Evolutionary conservation across 2,329 filamentous ascomycete species (phyloP).

Genomic region (Colletotrichum salicis): DNA sequence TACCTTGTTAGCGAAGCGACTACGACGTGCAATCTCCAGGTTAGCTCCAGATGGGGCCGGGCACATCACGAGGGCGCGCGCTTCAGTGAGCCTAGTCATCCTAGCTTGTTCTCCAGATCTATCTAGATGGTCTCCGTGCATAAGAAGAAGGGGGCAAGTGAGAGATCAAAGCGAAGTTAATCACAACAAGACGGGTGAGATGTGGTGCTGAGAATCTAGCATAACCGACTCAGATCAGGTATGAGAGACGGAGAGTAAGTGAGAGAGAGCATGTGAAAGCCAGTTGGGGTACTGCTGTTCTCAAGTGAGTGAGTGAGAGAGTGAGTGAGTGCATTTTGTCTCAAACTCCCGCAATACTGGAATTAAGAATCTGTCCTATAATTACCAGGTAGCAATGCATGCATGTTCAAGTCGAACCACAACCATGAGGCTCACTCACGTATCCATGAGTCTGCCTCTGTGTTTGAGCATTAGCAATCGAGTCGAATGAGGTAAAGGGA

Average conservation of each 20-base stretch:
- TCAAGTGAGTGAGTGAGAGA: neutral
- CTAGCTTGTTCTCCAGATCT: neutral
- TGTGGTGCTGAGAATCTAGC: neutral
- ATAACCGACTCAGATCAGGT: neutral
- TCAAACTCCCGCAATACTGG: slow-evolving; percentile 21
- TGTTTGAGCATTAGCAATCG: neutral
- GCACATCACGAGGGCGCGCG: slow-evolving; percentile 25
- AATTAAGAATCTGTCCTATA: slow-evolving; percentile 20
- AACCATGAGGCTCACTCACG: neutral
- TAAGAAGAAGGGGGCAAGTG: neutral
- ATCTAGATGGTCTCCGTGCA: neutral
- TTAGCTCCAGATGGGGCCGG: slow-evolving; percentile 15
- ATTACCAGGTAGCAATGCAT: neutral
- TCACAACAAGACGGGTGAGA: neutral
- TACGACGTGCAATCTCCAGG: slow-evolving; percentile 12
- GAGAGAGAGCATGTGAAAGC: slow-evolving; percentile 28
- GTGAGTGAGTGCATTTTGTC: slow-evolving; percentile 6
- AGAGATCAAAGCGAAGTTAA: neutral
- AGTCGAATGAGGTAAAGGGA: neutral
- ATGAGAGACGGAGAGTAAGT: slow-evolving; percentile 1
- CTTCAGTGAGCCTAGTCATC: neutral
- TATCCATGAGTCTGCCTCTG: neutral
- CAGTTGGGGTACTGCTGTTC: neutral
- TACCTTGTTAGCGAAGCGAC: neutral
- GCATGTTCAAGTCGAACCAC: neutral